Evolutionary conservation across 495 filamentous ascomycete genomes (phyloP).

Genomic region (Penicillium diatomitis): DNA sequence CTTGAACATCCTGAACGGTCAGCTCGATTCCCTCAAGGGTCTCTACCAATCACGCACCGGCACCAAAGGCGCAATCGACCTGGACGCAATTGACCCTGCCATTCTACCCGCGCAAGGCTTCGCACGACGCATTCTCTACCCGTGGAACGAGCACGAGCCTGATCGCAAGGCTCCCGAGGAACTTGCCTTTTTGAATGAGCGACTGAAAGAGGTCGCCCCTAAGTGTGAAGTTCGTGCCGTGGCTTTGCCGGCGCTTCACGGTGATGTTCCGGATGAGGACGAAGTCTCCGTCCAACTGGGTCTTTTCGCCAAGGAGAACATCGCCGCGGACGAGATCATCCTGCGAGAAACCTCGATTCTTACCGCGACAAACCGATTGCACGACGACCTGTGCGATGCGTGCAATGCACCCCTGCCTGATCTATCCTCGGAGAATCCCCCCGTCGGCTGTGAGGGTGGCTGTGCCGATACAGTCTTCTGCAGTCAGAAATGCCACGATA

Average conservation of each 20-base stretch:
- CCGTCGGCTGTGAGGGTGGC: conserved; percentile 54
- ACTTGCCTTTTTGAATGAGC: conserved; percentile 55
- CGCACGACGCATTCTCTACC: conserved; percentile 81
- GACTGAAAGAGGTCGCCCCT: conserved; percentile 56
- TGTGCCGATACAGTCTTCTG: conserved; percentile 87
- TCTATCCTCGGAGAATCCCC: conserved; percentile 31
- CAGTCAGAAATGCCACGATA: conserved; percentile 57
- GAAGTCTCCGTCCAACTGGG: conserved; percentile 62
- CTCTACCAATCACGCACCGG: conserved; percentile 21
- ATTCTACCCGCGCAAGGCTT: conserved; percentile 60
- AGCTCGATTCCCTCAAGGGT: conserved; percentile 22
- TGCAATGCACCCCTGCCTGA: conserved; percentile 69
- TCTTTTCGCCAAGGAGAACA: conserved; percentile 77
- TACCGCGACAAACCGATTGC: conserved; percentile 71
- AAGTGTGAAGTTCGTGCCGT: conserved; percentile 62
- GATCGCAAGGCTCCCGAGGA: conserved; percentile 67
- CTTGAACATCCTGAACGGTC: conserved; percentile 11
- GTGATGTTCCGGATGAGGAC: conserved; percentile 17
- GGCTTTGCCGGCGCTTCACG: conserved; percentile 58
- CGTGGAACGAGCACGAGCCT: conserved; percentile 87
- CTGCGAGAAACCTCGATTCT: conserved; percentile 70
- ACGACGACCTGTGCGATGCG: conserved; percentile 75
- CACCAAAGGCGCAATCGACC: conserved; percentile 24
- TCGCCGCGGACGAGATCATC: conserved; percentile 66
- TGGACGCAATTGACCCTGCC: conserved; percentile 33